Evolutionary conservation across 2,329 filamentous ascomycete genomes (phyloP).

Genomic region (Talaromyces sp.): DNA sequence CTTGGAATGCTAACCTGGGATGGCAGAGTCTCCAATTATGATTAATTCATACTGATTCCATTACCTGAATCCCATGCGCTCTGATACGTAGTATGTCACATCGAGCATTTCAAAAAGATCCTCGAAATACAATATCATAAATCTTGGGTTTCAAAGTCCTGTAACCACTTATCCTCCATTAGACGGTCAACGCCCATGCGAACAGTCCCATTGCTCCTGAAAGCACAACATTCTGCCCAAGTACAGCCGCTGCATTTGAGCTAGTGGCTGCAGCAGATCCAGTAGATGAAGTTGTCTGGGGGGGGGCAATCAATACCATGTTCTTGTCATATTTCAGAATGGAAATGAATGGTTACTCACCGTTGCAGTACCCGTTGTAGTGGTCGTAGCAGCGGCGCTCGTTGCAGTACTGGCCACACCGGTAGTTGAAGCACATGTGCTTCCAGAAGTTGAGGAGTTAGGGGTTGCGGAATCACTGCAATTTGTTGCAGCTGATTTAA

Average conservation of each 20-base stretch:
- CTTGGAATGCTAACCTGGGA: too few species aligned
- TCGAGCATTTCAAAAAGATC: too few species aligned
- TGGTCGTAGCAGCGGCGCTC: neutral
- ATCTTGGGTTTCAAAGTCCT: neutral
- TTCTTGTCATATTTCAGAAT: too few species aligned
- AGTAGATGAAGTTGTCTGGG: neutral
- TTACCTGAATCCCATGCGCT: too few species aligned
- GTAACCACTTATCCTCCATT: neutral
- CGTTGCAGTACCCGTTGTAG: neutral
- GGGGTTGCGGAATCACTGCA: slow-evolving; percentile 31
- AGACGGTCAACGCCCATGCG: neutral
- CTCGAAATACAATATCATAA: too few species aligned
- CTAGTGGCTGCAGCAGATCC: neutral
- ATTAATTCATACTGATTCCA: too few species aligned
- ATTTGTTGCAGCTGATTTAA: slow-evolving; percentile 40
- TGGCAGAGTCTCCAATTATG: too few species aligned
- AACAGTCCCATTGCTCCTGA: neutral
- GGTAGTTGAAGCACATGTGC: neutral
- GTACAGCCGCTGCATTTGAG: neutral
- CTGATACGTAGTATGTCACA: too few species aligned
- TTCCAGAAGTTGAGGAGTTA: slow-evolving; percentile 6
- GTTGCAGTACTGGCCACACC: neutral
- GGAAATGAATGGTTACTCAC: neutral
- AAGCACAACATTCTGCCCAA: slow-evolving; percentile 1
- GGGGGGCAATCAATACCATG: neutral